Conservation (phyloP, 768 basidiomycete species). For the Collybia sordida region DNA sequence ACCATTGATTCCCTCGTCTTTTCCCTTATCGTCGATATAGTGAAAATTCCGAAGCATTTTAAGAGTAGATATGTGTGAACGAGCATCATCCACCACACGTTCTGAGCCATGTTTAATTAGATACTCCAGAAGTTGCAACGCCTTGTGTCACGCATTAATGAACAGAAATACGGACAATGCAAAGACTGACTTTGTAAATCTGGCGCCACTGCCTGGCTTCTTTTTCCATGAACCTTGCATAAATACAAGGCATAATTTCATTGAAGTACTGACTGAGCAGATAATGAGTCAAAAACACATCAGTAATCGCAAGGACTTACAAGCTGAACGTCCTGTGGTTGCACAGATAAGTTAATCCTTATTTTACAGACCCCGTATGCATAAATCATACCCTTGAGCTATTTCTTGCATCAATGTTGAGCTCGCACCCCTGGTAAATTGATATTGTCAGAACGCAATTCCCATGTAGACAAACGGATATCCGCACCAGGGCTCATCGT, state of each 20-base stretch:
- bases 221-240: slow-evolving; percentile 95
- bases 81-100: slow-evolving; percentile 95
- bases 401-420: slow-evolving; percentile 99
- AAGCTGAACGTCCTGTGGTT: slow-evolving; percentile 89
- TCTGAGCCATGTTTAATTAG: slow-evolving; percentile 97
- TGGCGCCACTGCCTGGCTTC: slow-evolving; percentile 98
- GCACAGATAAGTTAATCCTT: not conserved
- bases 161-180: not conserved
- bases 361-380: not conserved
- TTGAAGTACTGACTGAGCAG: slow-evolving; percentile 90
- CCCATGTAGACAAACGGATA: not conserved
- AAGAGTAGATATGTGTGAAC: slow-evolving; percentile 90
- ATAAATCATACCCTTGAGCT: slow-evolving; percentile 74
- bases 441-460: slow-evolving; percentile 4
- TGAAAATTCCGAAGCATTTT: slow-evolving; percentile 99
- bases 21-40: slow-evolving; percentile 97
- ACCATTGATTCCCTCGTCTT: slow-evolving; percentile 98
- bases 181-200: slow-evolving; percentile 85
- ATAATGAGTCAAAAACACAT: slow-evolving; percentile 3
- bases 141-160: slow-evolving; percentile 40
- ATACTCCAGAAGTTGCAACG: slow-evolving; percentile 92
- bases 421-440: slow-evolving; percentile 80
- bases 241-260: slow-evolving; percentile 98
- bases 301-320: slow-evolving; percentile 45
- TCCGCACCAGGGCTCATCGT: slow-evolving; percentile 95